These are phyloP conservation scores for Acephala macrosclerotiorum DNA, from an alignment of 2,329 filamentous ascomycete genomes.

Conservation along the genomic window DNA sequence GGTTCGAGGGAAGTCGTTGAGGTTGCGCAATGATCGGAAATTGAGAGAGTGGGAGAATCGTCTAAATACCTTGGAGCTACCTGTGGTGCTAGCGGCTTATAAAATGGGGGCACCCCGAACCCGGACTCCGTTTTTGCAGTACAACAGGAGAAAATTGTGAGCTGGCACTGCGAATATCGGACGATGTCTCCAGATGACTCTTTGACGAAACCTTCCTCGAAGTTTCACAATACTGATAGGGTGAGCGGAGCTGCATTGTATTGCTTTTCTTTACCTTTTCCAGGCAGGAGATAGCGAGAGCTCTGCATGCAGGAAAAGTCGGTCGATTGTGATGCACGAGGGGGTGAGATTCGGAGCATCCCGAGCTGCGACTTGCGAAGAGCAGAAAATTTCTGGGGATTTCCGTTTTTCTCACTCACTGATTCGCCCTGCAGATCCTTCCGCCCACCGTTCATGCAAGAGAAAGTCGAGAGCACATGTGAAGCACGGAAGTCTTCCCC, in stretches of 20 bases:
- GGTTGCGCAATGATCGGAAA: conserved; percentile 1
- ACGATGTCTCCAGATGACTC: neutral
- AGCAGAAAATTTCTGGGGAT: conserved; percentile 4
- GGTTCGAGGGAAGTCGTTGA: neutral
- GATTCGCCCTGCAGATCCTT: neutral
- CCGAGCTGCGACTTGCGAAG: neutral
- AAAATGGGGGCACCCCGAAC: neutral
- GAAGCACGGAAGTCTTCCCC: neutral
- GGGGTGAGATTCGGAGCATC: neutral
- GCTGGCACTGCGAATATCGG: conserved; percentile 9
- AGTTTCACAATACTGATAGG: conserved; percentile 1
- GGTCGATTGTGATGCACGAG: neutral
- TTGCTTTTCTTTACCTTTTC: neutral
- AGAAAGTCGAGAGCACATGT: no score
- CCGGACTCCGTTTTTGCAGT: neutral
- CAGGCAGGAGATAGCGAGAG: neutral
- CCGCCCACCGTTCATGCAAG: conserved; percentile 8
- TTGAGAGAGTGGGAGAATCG: neutral
- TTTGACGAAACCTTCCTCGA: neutral
- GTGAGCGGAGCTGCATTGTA: neutral
- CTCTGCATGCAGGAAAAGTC: conserved; percentile 5
- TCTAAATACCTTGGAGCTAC: neutral
- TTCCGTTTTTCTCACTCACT: neutral
- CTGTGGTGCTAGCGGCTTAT: neutral
- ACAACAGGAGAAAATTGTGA: neutral